These are phyloP conservation scores for Podila epigama DNA, from an alignment of 192 early-diverging fungal species.

Conservation along the genomic window DNA sequence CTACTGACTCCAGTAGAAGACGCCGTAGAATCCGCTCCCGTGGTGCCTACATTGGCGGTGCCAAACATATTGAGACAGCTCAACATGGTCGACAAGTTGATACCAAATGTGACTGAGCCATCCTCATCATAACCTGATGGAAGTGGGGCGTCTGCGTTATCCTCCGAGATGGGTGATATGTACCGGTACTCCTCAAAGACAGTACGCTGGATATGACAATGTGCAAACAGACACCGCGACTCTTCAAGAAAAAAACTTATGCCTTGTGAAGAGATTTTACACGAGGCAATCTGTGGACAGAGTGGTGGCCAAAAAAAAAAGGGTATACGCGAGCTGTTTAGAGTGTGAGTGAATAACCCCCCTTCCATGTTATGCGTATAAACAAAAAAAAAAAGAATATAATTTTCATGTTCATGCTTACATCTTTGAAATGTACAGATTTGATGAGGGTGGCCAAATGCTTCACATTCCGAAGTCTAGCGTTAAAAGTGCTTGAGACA, in stretches of 20 bases:
- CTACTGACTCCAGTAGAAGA: neutral
- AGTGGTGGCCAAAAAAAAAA: neutral
- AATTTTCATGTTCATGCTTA: neutral
- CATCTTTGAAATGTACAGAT: constrained; percentile 40
- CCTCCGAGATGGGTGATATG: neutral
- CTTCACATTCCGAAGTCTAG: constrained; percentile 27
- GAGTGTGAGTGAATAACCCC: too few species aligned
- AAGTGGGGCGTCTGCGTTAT: constrained; percentile 1
- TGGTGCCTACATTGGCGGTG: constrained; percentile 10
- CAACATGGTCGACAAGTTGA: constrained; percentile 29
- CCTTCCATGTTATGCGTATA: neutral
- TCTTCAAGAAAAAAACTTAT: constrained; percentile 34
- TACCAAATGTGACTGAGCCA: constrained; percentile 18
- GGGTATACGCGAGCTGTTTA: neutral
- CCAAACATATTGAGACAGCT: constrained; percentile 47
- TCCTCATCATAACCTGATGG: constrained; percentile 8
- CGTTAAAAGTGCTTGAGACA: constrained; percentile 16
- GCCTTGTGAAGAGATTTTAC: constrained; percentile 20
- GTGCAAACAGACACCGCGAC: constrained; percentile 35
- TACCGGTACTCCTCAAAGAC: constrained; percentile 42
- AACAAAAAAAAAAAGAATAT: neutral
- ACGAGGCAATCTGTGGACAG: constrained; percentile 17
- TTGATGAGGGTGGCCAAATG: constrained; percentile 33
- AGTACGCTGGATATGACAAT: constrained; percentile 21
- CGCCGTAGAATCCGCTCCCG: neutral